Evolutionary conservation across 2,329 filamentous ascomycete species (phyloP), one percentile per base, ranked within the genome.

Genomic region (Epichloe glyceriae): DNA sequence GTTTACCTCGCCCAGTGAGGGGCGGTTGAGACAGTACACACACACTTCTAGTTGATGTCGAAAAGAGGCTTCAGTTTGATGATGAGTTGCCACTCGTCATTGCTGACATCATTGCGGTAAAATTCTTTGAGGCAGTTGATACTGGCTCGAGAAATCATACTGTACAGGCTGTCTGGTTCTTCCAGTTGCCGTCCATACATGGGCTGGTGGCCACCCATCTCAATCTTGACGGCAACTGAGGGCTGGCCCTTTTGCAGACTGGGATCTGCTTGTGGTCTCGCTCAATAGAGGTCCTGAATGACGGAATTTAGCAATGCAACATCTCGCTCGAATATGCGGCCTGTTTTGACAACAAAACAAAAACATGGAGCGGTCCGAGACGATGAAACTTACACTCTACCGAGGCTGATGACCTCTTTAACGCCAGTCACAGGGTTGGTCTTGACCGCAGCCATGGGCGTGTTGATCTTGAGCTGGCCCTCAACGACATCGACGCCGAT

Each of bases 121-220:
- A 88, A 96, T 64, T 96, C 88, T 78, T 98, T 98, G 57, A 98
- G 79, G 8, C 84, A 89, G 70, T 98, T 88, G 67, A 98, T 98
- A 62, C 86, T 93, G 59, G 81, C 77, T 58, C 93, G 80, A 42
- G 86, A 93, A 61, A 98, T 88, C 53, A 86, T 75, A 57, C 85
- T 91, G 78, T 96, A 97, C 14, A 98, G 76, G 1, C 72, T 77
- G 66, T 98, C 93, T 56, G 82, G 80, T 67, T 98, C 91, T 68
- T 98, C 93, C 47, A 98, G 79, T 56, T 98, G 93, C 54, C 93
- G 86, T 52, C 93, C 93, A 65, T 98, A 98, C 53, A 85, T 80
- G 15, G 93, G 94, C 73, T 98, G 93, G 66, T 91, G 88, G 52
- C 83, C 72, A 50, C 89, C 91, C 80, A 83, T 84, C 72, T 98